Base-by-base conservation (phyloP, 2,329 filamentous ascomycete genomes). In the Penicillium sp. region DNA sequence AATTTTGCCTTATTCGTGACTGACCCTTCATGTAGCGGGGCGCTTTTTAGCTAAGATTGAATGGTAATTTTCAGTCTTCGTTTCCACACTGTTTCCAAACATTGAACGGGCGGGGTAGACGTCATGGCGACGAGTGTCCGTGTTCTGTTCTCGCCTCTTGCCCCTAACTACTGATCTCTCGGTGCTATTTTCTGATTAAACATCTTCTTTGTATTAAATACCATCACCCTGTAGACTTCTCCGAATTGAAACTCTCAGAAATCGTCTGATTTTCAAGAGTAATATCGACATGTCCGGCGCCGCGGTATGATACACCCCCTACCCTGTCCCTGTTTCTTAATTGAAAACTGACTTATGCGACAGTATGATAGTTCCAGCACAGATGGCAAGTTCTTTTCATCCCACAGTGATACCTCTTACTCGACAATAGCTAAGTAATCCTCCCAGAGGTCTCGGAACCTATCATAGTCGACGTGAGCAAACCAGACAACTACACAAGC, bases 401-500 rank as follows among this genome's bases (percentile, higher is more conserved):
- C n/a, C 12, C 3, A 30, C 4, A 12, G 40, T 26, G 17, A 7
- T 1, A 56, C n/a, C 12, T 30, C 13, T 30, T 26, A 19, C 28
- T 7, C 13, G 30, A 19, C 8, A 6, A 7, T 6, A 12, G 6
- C 30, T 33, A 8, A 6, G 1, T 13, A 44, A 10, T 2, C 30
- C 8, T 33, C 13, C 38, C 26, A 71, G 68, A 68, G n/a, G 54
- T 53, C 10, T 63, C 66, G 10, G 68, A 73, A 10, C 62, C 57
- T 26, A 58, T 68, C 33, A 56, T 57, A 3, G 63, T 65, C 2
- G 61, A 65, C 30, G 57, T 66, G 2, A 55, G 58, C 42, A 65
- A 60, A 17, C 59, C 64, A 19, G 64, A 66, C 30, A 65, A 58
- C 22, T 66, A 56, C 42, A 44, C 56, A 15, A 51, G 53, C 19